Evolutionary conservation across 1,284 basidiomycete genomes (phyloP), one percentile per base, ranked within the genome.

Genomic region (Rhodotorula sp.): DNA sequence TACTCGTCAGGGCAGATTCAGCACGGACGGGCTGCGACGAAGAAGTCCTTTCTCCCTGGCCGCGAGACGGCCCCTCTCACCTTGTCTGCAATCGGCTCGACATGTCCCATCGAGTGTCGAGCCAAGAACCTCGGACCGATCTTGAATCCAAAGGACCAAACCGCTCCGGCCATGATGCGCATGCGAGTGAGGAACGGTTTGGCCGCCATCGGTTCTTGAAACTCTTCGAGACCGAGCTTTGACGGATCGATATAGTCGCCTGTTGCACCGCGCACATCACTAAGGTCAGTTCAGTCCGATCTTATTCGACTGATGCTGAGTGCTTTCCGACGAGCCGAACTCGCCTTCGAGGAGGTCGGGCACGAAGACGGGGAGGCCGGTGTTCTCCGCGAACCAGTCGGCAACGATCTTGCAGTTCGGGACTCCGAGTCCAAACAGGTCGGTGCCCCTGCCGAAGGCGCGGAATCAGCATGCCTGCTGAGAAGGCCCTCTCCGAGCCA

Each of bases 381-480:
- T 62, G 6, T 34, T 26, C 1, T 26, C 39, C 2, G 69, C 65
- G 26, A 71, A 54, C 34, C 47, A 47, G 51, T 72, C 70, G 12
- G 70, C 70, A 15, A 68, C 46, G 43, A 72, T 29, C 51, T 63
- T 65, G 60, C 59, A n/a, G 61, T 69, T 69, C 20, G 64, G 56
- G 8, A 72, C 43, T 2, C 63, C 67, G 23, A 72, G 34, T 8
- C 67, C 67, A 31, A 72, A 72, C 31, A 69, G 49, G 58, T 72
- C 70, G 16, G 57, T 56, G 2, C 64, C 70, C 20, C 67, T 72
- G 29, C 29, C 29, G 29, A 29, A 29, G 29, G 2, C 29, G 29
- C 29, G 29, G 52, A 10, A 21, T n/a, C 21, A n/a, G 14, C 52
- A 14, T n/a, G 14, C 47, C 47, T 15, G 47, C 20, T 48, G 20